Evolutionary conservation across 257 asterid species (phyloP).

Genomic region (Coffea eugenioides): DNA sequence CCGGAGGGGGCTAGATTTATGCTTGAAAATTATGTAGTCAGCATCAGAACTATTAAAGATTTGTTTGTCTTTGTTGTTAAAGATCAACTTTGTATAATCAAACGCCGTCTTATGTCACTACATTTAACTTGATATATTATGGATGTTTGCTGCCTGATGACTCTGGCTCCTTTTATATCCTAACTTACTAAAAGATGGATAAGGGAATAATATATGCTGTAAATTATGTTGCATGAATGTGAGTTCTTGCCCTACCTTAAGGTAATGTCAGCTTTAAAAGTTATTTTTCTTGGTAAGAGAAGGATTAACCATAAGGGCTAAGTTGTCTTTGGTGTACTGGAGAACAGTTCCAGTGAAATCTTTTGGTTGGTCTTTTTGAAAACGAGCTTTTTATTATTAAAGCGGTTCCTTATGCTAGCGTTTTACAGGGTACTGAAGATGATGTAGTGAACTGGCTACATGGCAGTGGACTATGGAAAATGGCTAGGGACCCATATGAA

Average conservation of each 20-base stretch:
- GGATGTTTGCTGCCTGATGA: not conserved
- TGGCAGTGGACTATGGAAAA: slow-evolving; percentile 79
- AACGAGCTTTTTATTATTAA: not conserved
- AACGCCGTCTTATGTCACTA: not conserved
- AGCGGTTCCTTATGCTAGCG: not conserved
- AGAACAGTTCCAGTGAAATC: not conserved
- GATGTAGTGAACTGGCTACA: slow-evolving; percentile 94
- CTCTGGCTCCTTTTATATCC: not conserved
- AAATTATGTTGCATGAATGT: not conserved
- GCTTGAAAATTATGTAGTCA: too few relatives aligned
- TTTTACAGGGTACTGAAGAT: slow-evolving; percentile 87
- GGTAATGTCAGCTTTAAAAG: not conserved
- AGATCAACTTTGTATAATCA: not conserved
- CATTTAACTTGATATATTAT: not conserved
- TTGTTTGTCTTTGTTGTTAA: not conserved
- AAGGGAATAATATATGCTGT: not conserved
- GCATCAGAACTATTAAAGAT: not conserved
- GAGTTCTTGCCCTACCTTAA: not conserved
- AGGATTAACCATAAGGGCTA: not conserved
- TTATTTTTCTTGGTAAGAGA: not conserved
- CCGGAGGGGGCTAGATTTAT: not conserved
- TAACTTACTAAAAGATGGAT: not conserved
- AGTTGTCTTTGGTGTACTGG: too few relatives aligned
- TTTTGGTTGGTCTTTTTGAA: not conserved
- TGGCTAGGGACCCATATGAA: slow-evolving; percentile 87